These are phyloP conservation scores for Clavispora santaluciae DNA, from an alignment of 805 yeast species.

Conservation along the genomic window DNA sequence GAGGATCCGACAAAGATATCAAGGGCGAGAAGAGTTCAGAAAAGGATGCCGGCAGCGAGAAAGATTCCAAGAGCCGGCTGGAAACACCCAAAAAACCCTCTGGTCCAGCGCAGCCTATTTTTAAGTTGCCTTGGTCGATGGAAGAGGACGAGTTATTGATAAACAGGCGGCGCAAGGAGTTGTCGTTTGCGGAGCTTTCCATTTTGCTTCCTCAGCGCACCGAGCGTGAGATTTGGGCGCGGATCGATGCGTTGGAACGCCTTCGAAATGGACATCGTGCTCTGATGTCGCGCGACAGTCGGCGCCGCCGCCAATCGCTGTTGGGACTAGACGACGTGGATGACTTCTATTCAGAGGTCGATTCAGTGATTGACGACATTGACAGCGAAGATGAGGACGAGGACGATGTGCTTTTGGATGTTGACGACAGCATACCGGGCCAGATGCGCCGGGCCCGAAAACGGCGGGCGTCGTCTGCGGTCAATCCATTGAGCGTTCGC, in stretches of 20 bases:
- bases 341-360: slow-evolving; percentile 39
- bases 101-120: slow-evolving; percentile 14
- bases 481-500: slow-evolving; percentile 30
- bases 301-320: slow-evolving; percentile 34
- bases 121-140: slow-evolving; percentile 43
- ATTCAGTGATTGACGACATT: slow-evolving; percentile 35
- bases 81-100: slow-evolving; percentile 3
- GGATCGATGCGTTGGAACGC: slow-evolving; percentile 42
- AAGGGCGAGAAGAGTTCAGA: slow-evolving; percentile 2
- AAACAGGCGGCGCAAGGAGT: slow-evolving; percentile 49
- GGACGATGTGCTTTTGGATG: slow-evolving; percentile 36
- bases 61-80: not conserved
- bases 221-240: slow-evolving; percentile 64
- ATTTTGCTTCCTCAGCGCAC: slow-evolving; percentile 69
- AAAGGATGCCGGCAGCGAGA: slow-evolving; percentile 2
- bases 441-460: slow-evolving; percentile 16
- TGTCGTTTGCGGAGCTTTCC: slow-evolving; percentile 68
- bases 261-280: slow-evolving; percentile 19
- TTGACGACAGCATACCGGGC: slow-evolving; percentile 26
- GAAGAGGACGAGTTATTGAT: slow-evolving; percentile 72
- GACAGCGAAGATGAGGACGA: slow-evolving; percentile 25
- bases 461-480: slow-evolving; percentile 40
- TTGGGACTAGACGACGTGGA: slow-evolving; percentile 41
- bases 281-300: slow-evolving; percentile 15
- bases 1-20: slow-evolving; percentile 7